phyloP scores from a whole-genome alignment of 768 basidiomycete species.

The Psilocybe cubensis region DNA sequence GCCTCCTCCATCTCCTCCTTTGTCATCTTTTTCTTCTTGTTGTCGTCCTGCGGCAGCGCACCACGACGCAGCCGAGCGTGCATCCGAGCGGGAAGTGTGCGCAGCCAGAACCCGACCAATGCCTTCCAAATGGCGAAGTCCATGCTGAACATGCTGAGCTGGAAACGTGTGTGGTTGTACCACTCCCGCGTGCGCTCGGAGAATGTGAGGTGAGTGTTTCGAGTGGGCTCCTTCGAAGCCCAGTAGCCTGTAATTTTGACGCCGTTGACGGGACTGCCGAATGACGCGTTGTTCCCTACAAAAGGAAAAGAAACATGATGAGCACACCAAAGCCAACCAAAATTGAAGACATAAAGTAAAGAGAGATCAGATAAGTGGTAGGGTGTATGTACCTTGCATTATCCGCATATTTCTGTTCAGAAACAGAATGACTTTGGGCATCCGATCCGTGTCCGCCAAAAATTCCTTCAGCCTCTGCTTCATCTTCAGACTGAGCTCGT shows the following conservation, averaged over 20 bases:
- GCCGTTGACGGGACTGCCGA: conserved; percentile 87
- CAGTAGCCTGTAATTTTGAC: conserved; percentile 88
- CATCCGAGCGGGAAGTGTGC: conserved; percentile 38
- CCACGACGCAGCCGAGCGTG: too few species aligned
- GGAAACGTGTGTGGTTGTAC: conserved; percentile 65
- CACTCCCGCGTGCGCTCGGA: conserved; percentile 51
- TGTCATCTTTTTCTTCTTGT: conserved; percentile 52
- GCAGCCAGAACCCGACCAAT: conserved; percentile 54
- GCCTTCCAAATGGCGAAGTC: conserved; percentile 76
- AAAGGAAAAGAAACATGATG: conserved; percentile 1
- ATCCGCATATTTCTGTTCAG: conserved; percentile 78
- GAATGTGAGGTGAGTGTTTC: conserved; percentile 44
- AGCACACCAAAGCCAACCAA: conserved; percentile 8
- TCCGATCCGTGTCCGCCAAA: conserved; percentile 72
- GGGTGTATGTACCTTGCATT: conserved; percentile 51
- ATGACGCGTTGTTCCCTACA: conserved; percentile 75
- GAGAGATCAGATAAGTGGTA: too few species aligned
- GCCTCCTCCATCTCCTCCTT: conserved; percentile 82
- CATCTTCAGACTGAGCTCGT: conserved; percentile 70
- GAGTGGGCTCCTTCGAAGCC: conserved; percentile 69
- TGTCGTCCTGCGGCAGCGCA: conserved; percentile 46
- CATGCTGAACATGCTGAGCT: conserved; percentile 62
- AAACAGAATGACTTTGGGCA: conserved; percentile 80
- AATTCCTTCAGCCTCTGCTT: conserved; percentile 70
- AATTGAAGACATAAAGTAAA: conserved; percentile 24